Conservation (phyloP, 192 early-diverging fungal genomes). For the Pilobolus umbonatus region DNA sequence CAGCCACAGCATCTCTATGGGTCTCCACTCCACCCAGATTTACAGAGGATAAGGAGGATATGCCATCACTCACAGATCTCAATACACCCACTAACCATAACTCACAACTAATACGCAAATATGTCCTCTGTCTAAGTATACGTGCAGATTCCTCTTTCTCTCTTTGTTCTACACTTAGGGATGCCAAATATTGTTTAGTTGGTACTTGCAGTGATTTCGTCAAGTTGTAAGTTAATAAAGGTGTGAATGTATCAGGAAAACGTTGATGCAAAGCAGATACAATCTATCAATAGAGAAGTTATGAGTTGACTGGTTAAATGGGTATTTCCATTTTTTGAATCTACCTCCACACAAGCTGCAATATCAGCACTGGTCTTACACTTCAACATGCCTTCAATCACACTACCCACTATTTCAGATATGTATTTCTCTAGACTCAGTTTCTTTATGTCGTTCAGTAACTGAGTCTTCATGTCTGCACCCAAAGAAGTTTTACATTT, state of each 20-base stretch:
- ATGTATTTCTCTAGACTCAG: slow-evolving; percentile 97
- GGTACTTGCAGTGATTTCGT: slow-evolving; percentile 64
- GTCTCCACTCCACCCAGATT: slow-evolving; percentile 36
- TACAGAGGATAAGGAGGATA: slow-evolving; percentile 42
- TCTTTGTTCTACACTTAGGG: slow-evolving; percentile 66
- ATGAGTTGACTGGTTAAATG: background rate
- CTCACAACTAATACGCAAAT: slow-evolving; percentile 73
- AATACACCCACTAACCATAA: slow-evolving; percentile 79
- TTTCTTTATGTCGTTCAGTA: slow-evolving; percentile 74
- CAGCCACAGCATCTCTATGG: slow-evolving; percentile 45
- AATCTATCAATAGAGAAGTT: slow-evolving; percentile 34
- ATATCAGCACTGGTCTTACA: slow-evolving; percentile 73
- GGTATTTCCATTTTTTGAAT: background rate
- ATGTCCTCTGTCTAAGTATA: slow-evolving; percentile 56
- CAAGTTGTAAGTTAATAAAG: slow-evolving; percentile 58
- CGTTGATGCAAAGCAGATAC: slow-evolving; percentile 82
- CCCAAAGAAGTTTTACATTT: slow-evolving; percentile 76
- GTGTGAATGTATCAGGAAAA: slow-evolving; percentile 79
- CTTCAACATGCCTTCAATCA: slow-evolving; percentile 67
- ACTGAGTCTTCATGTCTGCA: slow-evolving; percentile 59
- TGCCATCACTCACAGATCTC: slow-evolving; percentile 57
- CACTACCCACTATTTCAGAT: slow-evolving; percentile 82
- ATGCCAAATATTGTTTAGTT: slow-evolving; percentile 48
- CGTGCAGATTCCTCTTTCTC: slow-evolving; percentile 83
- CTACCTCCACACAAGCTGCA: slow-evolving; percentile 74